Base-by-base conservation (phyloP, 352 stramenopile genomes). In the Globisporangium splendens region DNA sequence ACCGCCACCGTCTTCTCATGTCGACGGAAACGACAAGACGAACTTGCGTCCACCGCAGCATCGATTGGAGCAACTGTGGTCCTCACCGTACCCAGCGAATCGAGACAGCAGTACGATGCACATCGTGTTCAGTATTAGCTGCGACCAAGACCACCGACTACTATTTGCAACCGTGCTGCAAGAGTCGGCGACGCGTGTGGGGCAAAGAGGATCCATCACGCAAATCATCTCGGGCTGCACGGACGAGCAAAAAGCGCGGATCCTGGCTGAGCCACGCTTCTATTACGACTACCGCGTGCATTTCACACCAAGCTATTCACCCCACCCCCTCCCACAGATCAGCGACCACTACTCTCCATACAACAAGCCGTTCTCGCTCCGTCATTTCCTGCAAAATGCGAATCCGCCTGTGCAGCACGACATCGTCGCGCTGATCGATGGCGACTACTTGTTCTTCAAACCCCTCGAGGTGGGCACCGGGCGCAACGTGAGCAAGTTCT, bases 211-310 rank as follows among this genome's bases (percentile, higher is more conserved):
- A 13, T 52, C 59, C 4, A 66, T 66, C 17, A 66, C 59, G 21
- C 51, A 66, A 31, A 55, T 66, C 54, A 55, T 61, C 49, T 61
- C 59, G n/a, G 74, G 68, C 20, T 83, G 73, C 56, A 63, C 70
- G 38, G 62, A 69, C 3, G 50, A 51, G 22, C 50, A 80, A 39
- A 61, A 65, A 14, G 17, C 58, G 22, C 41, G 64, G 46, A 63
- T 79, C 56, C 53, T 35, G 22, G 21, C 44, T 31, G 66, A 81
- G 49, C 72, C 71, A 47, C 68, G 52, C 22, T 66, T 84, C 28
- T 81, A 84, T 52, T 69, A 77, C 56, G 67, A 84, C 65, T 83
- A 73, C 44, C 68, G 68, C 2, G 56, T 68, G 48, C 72, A 82
- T 46, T 78, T 82, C 57, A 72, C 70, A 24, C 75, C 72, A 15